Conservation (phyloP, 73 alveolate genomes). For the Paramecium octaurelia region DNA sequence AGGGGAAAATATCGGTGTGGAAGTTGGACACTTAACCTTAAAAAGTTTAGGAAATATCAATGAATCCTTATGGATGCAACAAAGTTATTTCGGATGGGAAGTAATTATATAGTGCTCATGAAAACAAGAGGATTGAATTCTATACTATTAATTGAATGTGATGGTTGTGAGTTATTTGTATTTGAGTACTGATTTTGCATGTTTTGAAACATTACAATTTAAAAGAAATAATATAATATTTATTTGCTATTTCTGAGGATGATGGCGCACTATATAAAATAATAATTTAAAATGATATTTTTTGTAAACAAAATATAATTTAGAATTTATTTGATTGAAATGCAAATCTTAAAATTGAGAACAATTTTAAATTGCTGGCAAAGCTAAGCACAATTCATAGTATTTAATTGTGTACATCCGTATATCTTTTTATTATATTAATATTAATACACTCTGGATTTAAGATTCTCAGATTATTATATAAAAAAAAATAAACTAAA, state of each 20-base stretch:
- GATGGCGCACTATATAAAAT: neutral
- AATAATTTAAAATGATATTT: neutral
- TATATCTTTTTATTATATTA: neutral
- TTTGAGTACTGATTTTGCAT: neutral
- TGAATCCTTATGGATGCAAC: constrained; percentile 40
- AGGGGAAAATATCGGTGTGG: constrained; percentile 18
- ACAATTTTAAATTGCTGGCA: neutral
- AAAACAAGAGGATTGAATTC: constrained; percentile 11
- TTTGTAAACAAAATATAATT: neutral
- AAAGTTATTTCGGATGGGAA: neutral
- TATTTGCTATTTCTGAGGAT: neutral
- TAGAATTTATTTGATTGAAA: neutral
- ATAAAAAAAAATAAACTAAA: neutral
- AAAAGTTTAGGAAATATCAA: neutral
- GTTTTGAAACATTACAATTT: neutral
- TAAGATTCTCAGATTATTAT: neutral
- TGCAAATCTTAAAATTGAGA: neutral
- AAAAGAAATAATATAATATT: neutral
- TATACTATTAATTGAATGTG: neutral
- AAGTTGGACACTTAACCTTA: neutral
- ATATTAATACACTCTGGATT: neutral
- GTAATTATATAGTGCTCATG: neutral
- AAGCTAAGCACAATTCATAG: neutral
- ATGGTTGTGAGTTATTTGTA: no score
- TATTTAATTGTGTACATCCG: neutral